Evolutionary conservation across 768 basidiomycete genomes (phyloP).

Genomic region (Strobilomyces echinocephalus): DNA sequence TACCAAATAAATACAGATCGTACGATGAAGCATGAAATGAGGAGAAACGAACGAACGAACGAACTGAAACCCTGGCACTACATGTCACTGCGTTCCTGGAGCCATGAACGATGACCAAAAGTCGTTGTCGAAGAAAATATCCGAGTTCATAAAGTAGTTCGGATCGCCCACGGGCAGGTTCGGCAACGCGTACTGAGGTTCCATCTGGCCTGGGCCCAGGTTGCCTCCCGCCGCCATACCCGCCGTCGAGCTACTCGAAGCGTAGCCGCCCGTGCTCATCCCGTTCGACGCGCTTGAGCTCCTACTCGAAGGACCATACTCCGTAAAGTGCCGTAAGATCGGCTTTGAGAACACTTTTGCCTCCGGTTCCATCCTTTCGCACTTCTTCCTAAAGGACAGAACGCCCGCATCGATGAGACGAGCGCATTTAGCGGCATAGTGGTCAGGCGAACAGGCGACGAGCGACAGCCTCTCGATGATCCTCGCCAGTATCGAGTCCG

Average conservation of each 20-base stretch:
- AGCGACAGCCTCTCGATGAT: constrained; percentile 33
- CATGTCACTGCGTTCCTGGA: constrained; percentile 9
- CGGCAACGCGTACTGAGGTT: constrained; percentile 20
- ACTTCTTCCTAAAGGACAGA: constrained; percentile 27
- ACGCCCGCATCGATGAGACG: constrained; percentile 35
- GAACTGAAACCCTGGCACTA: constrained; percentile 3
- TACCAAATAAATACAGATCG: constrained; percentile 6
- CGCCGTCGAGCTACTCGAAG: constrained; percentile 2
- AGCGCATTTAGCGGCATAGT: constrained; percentile 39
- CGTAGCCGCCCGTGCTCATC: constrained; percentile 11
- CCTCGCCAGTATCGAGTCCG: constrained; percentile 34
- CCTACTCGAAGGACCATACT: constrained; percentile 17
- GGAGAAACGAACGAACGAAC: not conserved
- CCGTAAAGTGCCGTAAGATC: constrained; percentile 21
- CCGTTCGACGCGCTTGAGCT: constrained; percentile 17
- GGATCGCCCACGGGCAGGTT: constrained; percentile 25
- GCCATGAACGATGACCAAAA: constrained; percentile 42
- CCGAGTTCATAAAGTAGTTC: constrained; percentile 32
- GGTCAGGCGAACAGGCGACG: constrained; percentile 36
- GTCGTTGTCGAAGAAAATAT: constrained; percentile 39
- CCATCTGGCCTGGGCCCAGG: constrained; percentile 3
- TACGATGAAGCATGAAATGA: not conserved
- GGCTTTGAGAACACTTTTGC: constrained; percentile 16
- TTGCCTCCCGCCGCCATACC: not conserved
- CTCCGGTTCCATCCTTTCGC: constrained; percentile 22